Percentiles rank a stretch among this genome's conserved stretches.
phyloP scores from a whole-genome alignment of 352 stramenopile species.

The Pythium brassicae region DNA sequence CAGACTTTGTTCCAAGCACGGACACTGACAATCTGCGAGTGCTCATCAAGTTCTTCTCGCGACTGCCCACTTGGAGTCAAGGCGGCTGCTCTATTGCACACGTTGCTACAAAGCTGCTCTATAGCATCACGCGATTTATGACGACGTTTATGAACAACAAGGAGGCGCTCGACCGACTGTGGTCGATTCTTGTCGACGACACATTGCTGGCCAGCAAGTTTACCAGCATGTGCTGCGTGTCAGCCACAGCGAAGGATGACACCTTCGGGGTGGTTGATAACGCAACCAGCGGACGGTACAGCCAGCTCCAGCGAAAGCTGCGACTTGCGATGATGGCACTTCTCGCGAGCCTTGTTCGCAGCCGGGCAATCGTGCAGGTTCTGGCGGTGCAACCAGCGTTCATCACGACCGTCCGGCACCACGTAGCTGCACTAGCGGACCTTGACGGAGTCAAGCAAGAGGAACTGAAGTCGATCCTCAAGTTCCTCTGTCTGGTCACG shows the following conservation, averaged over 20 bases:
- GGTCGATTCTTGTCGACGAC: background rate
- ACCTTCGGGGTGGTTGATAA: too few species aligned
- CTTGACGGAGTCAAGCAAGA: background rate
- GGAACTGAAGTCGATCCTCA: background rate
- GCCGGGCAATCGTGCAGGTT: too few species aligned
- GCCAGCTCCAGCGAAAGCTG: too few species aligned
- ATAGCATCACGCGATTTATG: background rate
- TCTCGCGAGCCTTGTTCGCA: background rate
- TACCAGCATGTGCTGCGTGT: background rate
- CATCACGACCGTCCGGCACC: background rate
- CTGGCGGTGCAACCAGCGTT: background rate
- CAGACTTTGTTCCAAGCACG: background rate
- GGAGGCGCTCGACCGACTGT: background rate
- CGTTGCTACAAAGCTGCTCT: background rate
- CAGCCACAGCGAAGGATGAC: background rate
- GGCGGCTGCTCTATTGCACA: background rate
- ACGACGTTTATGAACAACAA: background rate
- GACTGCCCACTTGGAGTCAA: background rate
- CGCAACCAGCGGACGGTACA: too few species aligned
- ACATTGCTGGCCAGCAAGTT: background rate
- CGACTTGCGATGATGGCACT: background rate
- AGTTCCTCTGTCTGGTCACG: slow-evolving; percentile 5
- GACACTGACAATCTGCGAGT: background rate
- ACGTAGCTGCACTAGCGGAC: background rate
- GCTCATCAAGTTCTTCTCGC: slow-evolving; percentile 6